Base-by-base conservation (phyloP, 768 basidiomycete species). In the Pleurotus sapidus region DNA sequence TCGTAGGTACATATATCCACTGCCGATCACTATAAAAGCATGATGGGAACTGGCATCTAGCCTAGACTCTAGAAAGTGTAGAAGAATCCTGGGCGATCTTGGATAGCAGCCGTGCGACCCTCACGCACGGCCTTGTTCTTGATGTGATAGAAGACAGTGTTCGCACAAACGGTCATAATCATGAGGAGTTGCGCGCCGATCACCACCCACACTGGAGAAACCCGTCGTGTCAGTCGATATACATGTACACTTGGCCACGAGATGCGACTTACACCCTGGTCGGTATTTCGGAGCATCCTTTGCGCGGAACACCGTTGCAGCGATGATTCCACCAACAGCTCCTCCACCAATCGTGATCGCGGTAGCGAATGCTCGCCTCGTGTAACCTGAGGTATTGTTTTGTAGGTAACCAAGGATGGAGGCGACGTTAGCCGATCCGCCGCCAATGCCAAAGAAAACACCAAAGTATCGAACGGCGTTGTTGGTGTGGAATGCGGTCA, bases 321-420 rank as follows among this genome's bases (percentile, higher is more conserved):
- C 73, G 30, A 76, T 64, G 55, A 76, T 72, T 23, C 75, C 75
- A 12, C 74, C 73, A 27, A 76, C 65, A 20, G 73, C 75, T 17
- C 72, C 74, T 51, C 72, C 68, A 1, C 68, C 65, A 42, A 73
- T 65, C 42, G 72, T 71, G 17, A 68, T 51, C 1, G 72, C 74
- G 5, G 71, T 77, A 17, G 72, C 69, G 5, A 79, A 73, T 8
- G 75, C 64, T 34, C 77, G 73, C 64, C 75, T 74, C 27, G 64
- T 68, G 59, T 76, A 70, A 3, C 69, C 67, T 7, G 69, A 67
- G 20, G 73, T 63, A 55, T 75, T 75, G 51, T 75, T 75, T 30
- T 54, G 43, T 34, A 59, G 45, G 7, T 47, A 25, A 20, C 42
- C 39, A 8, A 56, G 45, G 39, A 40, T 59, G 49, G 14, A 9